Conservation (phyloP, 1,139 yeast species). For the Debaryomyces fabryi region DNA sequence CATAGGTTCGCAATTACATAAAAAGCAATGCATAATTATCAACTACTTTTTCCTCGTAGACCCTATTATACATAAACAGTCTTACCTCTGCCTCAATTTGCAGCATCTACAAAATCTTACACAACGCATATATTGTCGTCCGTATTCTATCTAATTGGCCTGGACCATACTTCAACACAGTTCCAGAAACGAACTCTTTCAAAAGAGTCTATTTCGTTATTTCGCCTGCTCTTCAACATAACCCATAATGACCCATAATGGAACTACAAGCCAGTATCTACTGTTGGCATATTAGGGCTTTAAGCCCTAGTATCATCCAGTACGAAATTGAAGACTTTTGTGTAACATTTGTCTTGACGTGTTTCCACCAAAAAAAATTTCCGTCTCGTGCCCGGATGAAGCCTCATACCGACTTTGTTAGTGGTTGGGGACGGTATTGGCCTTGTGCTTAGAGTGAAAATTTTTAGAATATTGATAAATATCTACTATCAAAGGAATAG, state of each 20-base stretch:
- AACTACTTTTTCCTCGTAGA: neutral
- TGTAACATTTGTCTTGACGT: neutral
- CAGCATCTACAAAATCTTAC: neutral
- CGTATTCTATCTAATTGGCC: neutral
- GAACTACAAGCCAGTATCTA: neutral
- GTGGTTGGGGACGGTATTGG: constrained; percentile 11
- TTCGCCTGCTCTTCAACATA: too few species aligned
- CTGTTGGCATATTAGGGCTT: constrained; percentile 12
- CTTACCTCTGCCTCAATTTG: neutral
- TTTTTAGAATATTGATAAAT: constrained; percentile 17
- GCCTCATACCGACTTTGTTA: constrained; percentile 8
- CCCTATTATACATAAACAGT: neutral
- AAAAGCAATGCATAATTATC: neutral
- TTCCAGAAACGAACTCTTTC: too few species aligned
- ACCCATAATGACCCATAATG: too few species aligned
- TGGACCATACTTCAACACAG: too few species aligned
- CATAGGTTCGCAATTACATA: neutral
- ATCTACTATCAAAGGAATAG: constrained; percentile 10
- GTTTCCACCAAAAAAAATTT: constrained; percentile 8
- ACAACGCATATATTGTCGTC: neutral
- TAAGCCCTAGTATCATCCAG: constrained; percentile 12
- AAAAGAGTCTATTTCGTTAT: too few species aligned
- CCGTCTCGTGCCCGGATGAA: constrained; percentile 6
- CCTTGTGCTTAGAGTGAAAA: constrained; percentile 19
- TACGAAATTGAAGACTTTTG: constrained; percentile 2